Conservation (phyloP, 176 grass and related monocot species). For the Aegilops umbellulata region DNA sequence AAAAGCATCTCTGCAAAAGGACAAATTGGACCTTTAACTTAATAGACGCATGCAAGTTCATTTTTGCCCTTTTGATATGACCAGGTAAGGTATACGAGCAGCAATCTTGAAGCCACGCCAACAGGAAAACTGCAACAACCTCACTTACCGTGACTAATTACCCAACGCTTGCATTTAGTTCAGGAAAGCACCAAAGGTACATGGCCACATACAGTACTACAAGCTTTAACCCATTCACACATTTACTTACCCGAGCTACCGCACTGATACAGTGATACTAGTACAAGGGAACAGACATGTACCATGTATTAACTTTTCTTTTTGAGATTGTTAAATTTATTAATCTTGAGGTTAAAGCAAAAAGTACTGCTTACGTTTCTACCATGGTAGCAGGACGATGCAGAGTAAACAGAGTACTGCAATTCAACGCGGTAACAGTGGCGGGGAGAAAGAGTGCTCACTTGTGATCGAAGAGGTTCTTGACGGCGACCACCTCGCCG, state of each 20-base stretch:
- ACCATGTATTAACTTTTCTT: neutral
- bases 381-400: neutral
- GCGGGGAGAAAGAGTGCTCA: slow-evolving; percentile 33
- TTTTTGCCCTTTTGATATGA: slow-evolving; percentile 5
- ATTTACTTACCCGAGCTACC: slow-evolving; percentile 17
- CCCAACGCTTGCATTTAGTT: slow-evolving; percentile 31
- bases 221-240: neutral
- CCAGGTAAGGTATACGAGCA: neutral
- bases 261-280: too few species aligned
- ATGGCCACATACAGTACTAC: neutral
- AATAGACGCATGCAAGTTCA: neutral
- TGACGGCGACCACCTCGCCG: slow-evolving; percentile 80
- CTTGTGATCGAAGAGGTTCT: slow-evolving; percentile 93
- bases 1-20: neutral
- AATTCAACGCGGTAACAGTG: neutral
- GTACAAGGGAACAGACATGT: neutral
- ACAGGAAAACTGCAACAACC: slow-evolving; percentile 39
- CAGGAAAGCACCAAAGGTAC: neutral
- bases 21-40: slow-evolving; percentile 16
- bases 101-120: slow-evolving; percentile 36
- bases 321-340: neutral
- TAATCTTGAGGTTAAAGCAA: neutral
- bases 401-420: neutral
- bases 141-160: slow-evolving; percentile 28
- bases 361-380: neutral